Evolutionary conservation across 768 basidiomycete genomes (phyloP).

Genomic region (Kwoniella shandongensis): DNA sequence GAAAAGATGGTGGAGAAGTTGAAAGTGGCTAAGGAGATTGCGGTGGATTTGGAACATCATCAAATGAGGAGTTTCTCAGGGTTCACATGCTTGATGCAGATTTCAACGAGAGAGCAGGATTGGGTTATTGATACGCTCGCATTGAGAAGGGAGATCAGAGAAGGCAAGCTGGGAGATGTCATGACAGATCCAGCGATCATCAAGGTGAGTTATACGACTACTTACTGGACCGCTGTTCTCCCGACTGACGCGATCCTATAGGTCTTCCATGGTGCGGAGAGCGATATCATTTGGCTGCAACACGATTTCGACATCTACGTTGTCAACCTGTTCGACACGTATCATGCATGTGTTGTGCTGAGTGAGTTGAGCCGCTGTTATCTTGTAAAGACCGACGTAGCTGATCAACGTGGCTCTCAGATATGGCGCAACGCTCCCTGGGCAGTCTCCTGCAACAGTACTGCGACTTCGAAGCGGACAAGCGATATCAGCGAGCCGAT

Average conservation of each 20-base stretch:
- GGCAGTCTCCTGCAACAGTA: constrained; percentile 82
- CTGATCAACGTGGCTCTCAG: constrained; percentile 54
- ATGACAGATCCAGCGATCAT: constrained; percentile 80
- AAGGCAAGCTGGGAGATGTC: constrained; percentile 70
- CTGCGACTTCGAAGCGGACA: constrained; percentile 86
- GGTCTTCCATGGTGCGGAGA: constrained; percentile 94
- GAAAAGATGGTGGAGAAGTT: constrained; percentile 68
- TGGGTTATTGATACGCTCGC: constrained; percentile 81
- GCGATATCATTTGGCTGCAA: constrained; percentile 93
- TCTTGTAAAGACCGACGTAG: background rate
- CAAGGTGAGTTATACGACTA: constrained; percentile 61
- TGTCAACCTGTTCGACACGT: constrained; percentile 96
- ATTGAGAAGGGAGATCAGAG: constrained; percentile 66
- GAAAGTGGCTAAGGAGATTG: constrained; percentile 70
- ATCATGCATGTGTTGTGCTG: constrained; percentile 83
- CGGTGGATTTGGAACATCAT: constrained; percentile 94
- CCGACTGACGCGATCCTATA: constrained; percentile 44
- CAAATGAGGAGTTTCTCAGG: constrained; percentile 79
- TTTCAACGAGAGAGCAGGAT: constrained; percentile 70
- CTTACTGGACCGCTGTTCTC: background rate
- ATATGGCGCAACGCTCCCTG: constrained; percentile 79
- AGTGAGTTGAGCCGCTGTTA: constrained; percentile 56
- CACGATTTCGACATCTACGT: constrained; percentile 91
- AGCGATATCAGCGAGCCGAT: constrained; percentile 93
- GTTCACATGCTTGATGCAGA: constrained; percentile 81